These are phyloP conservation scores for Acacia pycnantha DNA, from an alignment of 331 rosid species.

Conservation along the genomic window DNA sequence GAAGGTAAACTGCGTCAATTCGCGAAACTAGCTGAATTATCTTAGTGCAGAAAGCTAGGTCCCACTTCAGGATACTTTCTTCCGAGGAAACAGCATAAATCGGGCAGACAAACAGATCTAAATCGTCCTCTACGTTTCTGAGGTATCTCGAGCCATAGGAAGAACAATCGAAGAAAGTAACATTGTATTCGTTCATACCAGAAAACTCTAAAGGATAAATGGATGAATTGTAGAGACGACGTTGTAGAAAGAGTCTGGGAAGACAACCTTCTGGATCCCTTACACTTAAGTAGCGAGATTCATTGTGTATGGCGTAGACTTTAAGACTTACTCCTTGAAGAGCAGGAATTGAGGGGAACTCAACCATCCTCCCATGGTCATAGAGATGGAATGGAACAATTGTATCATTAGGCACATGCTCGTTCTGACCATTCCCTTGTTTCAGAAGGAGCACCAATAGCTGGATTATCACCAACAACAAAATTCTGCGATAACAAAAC, in stretches of 20 bases:
- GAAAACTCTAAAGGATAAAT: background rate
- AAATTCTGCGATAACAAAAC: background rate
- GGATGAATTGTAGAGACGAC: background rate
- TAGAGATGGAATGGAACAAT: background rate
- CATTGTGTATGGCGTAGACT: background rate
- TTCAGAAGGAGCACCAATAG: background rate
- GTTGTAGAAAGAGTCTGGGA: background rate
- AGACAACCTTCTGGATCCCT: background rate
- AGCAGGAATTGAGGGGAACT: background rate
- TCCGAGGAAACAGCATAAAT: background rate
- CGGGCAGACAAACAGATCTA: background rate
- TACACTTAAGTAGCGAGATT: fast-evolving
- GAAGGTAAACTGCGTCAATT: fast-evolving
- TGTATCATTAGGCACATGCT: background rate
- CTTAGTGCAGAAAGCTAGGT: background rate
- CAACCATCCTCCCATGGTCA: background rate
- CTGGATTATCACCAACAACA: background rate
- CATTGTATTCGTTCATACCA: background rate
- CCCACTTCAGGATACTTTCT: fast-evolving
- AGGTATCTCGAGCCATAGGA: background rate
- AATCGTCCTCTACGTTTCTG: background rate
- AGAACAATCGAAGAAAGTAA: background rate
- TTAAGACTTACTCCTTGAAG: background rate
- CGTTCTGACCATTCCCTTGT: background rate
- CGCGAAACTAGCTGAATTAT: background rate